These are phyloP conservation scores for Magnolia kwangsiensis DNA, from an alignment of 164 flowering plant genomes.

Conservation along the genomic window DNA sequence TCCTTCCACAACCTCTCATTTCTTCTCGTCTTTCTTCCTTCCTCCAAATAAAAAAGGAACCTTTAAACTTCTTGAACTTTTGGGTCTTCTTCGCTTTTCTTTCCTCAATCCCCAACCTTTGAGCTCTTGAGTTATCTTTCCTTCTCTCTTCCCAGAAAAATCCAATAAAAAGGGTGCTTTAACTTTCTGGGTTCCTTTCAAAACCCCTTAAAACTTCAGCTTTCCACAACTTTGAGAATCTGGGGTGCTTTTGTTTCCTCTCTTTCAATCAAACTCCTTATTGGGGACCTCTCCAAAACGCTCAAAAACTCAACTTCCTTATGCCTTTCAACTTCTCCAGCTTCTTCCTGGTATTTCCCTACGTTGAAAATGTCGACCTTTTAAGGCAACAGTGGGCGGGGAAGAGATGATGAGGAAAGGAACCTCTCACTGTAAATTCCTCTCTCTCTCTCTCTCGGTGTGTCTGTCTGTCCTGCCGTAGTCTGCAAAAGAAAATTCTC, in stretches of 20 bases:
- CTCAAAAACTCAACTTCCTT: background rate
- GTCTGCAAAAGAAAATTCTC: constrained; percentile 36
- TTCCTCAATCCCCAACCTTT: background rate
- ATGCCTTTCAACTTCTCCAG: background rate
- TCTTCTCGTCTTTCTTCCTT: background rate
- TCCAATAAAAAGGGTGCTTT: background rate
- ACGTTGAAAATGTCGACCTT: background rate
- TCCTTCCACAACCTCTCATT: constrained; percentile 68
- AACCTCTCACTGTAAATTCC: constrained; percentile 30
- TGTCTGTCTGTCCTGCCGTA: background rate
- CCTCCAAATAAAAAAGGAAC: background rate
- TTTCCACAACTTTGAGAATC: background rate
- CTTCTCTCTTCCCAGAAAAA: background rate
- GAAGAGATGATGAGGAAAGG: background rate
- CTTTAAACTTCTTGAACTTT: background rate
- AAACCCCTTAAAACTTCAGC: background rate
- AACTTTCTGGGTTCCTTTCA: background rate
- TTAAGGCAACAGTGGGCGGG: background rate
- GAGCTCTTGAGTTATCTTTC: background rate
- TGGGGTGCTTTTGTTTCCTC: background rate
- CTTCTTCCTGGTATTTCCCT: background rate
- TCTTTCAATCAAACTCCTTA: background rate
- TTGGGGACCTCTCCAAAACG: background rate
- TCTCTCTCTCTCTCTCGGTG: background rate
- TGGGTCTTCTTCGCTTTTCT: background rate